phyloP scores from a whole-genome alignment of 352 stramenopile genomes.

The Phytophthora sansomeana region DNA sequence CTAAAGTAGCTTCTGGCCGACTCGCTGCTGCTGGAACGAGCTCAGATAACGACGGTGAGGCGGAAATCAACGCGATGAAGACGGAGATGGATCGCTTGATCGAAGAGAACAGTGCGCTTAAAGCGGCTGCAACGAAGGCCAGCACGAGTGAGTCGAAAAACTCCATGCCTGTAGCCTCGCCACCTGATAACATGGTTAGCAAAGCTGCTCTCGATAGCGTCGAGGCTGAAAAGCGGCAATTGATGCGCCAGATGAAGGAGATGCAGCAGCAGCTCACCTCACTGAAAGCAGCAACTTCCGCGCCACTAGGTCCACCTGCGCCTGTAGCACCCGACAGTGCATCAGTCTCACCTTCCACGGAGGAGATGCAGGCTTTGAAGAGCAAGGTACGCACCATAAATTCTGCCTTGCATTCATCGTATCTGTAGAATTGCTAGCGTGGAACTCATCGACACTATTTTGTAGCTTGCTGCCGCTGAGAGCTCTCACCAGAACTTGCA shows the following conservation, averaged over 20 bases:
- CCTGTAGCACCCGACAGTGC: conserved; percentile 11
- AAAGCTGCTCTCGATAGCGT: conserved; percentile 58
- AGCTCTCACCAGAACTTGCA: conserved; percentile 41
- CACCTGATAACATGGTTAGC: conserved; percentile 25
- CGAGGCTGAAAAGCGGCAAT: conserved; percentile 59
- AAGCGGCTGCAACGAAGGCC: conserved; percentile 23
- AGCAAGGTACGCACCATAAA: conserved; percentile 53
- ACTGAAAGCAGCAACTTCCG: conserved; percentile 26
- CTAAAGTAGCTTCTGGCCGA: conserved; percentile 31
- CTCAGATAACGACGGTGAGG: conserved; percentile 55
- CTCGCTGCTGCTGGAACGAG: conserved; percentile 30
- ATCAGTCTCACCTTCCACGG: conserved; percentile 13
- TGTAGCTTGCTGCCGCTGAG: conserved; percentile 51
- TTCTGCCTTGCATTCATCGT: background rate
- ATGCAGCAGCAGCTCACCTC: conserved; percentile 61
- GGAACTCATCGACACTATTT: background rate
- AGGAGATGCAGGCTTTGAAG: conserved; percentile 58
- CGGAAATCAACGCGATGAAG: conserved; percentile 77
- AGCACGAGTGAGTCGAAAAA: conserved; percentile 17
- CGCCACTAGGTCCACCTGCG: conserved; percentile 11
- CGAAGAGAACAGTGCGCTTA: conserved; percentile 71
- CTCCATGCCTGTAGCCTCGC: background rate
- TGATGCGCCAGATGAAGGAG: conserved; percentile 70
- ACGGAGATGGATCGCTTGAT: conserved; percentile 75
- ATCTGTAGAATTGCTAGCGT: background rate